Percentiles rank a stretch among this genome's conserved stretches.
phyloP scores from a whole-genome alignment of 2,329 filamentous ascomycete genomes.

The Stagonosporopsis chrysanthemi region DNA sequence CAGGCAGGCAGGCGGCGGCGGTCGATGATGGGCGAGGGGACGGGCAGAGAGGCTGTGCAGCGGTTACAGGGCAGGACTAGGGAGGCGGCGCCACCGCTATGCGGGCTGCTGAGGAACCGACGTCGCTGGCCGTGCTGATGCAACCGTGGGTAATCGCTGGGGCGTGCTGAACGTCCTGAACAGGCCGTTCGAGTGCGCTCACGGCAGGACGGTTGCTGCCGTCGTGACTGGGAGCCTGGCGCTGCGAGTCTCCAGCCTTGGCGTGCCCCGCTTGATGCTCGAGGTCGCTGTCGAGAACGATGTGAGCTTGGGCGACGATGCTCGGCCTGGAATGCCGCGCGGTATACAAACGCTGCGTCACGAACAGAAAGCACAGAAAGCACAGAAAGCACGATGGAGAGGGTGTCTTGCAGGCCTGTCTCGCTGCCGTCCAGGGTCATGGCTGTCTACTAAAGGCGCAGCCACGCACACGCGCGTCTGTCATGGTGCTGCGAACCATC shows the following conservation, averaged over 20 bases:
- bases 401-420: background rate
- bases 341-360: conserved; percentile 11
- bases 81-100: conserved; percentile 26
- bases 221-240: conserved; percentile 16
- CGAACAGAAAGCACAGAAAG: background rate
- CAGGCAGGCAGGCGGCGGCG: conserved; percentile 25
- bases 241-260: conserved; percentile 21
- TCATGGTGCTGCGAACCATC: conserved; percentile 18
- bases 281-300: conserved; percentile 4
- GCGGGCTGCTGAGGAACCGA: conserved; percentile 19
- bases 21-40: conserved; percentile 23
- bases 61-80: conserved; percentile 32
- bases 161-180: background rate
- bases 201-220: background rate
- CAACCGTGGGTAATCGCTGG: conserved; percentile 30
- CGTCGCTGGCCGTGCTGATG: conserved; percentile 28
- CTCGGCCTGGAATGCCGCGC: conserved; percentile 1
- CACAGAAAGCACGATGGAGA: background rate
- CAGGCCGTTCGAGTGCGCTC: too few relatives aligned
- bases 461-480: conserved; percentile 20
- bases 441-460: conserved; percentile 11
- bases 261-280: conserved; percentile 28
- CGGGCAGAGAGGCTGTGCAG: conserved; percentile 44
- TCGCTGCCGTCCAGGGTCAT: background rate
- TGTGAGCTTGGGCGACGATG: conserved; percentile 1